Conservation (phyloP, 176 grass and related monocot genomes). For the Tuctoria greenei region DNA sequence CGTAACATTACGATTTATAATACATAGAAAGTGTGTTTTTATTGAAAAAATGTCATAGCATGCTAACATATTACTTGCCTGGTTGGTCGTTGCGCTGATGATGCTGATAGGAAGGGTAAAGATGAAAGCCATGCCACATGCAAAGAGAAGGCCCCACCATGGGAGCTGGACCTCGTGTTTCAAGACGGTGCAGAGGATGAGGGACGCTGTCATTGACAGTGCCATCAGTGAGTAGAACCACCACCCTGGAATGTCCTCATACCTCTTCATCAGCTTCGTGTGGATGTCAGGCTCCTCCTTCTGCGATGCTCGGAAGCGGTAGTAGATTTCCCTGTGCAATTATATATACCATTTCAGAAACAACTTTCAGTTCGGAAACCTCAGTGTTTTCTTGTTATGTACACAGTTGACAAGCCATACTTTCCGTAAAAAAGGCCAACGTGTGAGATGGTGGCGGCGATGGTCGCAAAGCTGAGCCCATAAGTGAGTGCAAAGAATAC, state of each 20-base stretch:
- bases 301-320: slow-evolving; percentile 53
- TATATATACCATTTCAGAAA: background rate
- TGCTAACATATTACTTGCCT: slow-evolving; percentile 46
- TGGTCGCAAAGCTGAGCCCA: slow-evolving; percentile 73
- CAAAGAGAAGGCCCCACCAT: slow-evolving; percentile 76
- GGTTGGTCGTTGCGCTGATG: slow-evolving; percentile 83
- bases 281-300: slow-evolving; percentile 64
- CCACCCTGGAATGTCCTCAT: slow-evolving; percentile 71
- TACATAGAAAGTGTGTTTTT: background rate
- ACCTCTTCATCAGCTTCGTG: slow-evolving; percentile 68
- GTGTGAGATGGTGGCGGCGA: slow-evolving; percentile 62
- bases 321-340: slow-evolving; percentile 65
- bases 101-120: slow-evolving; percentile 86
- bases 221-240: slow-evolving; percentile 74
- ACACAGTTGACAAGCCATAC: slow-evolving; percentile 30
- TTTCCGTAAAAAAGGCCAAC: slow-evolving; percentile 84
- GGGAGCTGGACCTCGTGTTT: slow-evolving; percentile 75
- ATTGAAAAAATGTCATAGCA: background rate
- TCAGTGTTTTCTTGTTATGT: background rate
- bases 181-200: slow-evolving; percentile 67
- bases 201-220: slow-evolving; percentile 37
- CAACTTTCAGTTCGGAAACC: slow-evolving; percentile 24
- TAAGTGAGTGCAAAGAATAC: slow-evolving; percentile 64
- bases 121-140: slow-evolving; percentile 77
- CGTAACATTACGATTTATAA: background rate